Conservation (phyloP, 2,329 filamentous ascomycete species). For the Hypomyces rosellus region DNA sequence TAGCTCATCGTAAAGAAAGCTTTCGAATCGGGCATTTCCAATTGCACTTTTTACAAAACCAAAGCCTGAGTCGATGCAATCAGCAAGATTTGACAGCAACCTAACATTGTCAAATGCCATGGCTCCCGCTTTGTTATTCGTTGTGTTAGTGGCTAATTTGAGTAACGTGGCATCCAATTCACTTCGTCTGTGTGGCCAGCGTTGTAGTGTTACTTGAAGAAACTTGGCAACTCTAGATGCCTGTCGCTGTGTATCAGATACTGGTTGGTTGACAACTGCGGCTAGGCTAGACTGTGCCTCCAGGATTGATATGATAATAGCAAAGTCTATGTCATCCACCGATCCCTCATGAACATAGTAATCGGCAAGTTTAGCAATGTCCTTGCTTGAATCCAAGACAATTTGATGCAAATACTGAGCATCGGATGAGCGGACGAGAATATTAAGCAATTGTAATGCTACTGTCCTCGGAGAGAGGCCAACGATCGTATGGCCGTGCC, state of each 20-base stretch:
- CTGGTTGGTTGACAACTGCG: neutral
- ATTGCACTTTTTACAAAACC: slow-evolving; percentile 41
- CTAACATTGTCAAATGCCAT: slow-evolving; percentile 59
- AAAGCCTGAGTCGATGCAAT: slow-evolving; percentile 47
- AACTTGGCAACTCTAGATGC: slow-evolving; percentile 24
- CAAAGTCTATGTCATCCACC: slow-evolving; percentile 31
- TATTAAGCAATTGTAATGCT: slow-evolving; percentile 57
- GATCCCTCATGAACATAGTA: slow-evolving; percentile 15
- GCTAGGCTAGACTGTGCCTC: slow-evolving; percentile 28
- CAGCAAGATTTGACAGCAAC: slow-evolving; percentile 43
- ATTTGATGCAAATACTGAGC: slow-evolving; percentile 22
- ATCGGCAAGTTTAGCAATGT: slow-evolving; percentile 21
- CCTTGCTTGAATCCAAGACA: slow-evolving; percentile 22
- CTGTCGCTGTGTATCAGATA: slow-evolving; percentile 18
- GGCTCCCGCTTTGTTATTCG: slow-evolving; percentile 73
- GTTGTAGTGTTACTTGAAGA: slow-evolving; percentile 22
- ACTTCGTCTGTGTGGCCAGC: slow-evolving; percentile 24
- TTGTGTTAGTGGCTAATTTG: slow-evolving; percentile 73
- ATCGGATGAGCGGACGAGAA: slow-evolving; percentile 24
- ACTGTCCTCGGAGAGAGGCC: slow-evolving; percentile 57
- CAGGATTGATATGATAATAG: slow-evolving; percentile 36
- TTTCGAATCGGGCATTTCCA: slow-evolving; percentile 41
- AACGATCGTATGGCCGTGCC: slow-evolving; percentile 47
- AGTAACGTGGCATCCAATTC: slow-evolving; percentile 24
- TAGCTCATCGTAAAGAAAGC: slow-evolving; percentile 58